Conservation (phyloP, 2,329 filamentous ascomycete genomes). For the Colletotrichum tropicicola region DNA sequence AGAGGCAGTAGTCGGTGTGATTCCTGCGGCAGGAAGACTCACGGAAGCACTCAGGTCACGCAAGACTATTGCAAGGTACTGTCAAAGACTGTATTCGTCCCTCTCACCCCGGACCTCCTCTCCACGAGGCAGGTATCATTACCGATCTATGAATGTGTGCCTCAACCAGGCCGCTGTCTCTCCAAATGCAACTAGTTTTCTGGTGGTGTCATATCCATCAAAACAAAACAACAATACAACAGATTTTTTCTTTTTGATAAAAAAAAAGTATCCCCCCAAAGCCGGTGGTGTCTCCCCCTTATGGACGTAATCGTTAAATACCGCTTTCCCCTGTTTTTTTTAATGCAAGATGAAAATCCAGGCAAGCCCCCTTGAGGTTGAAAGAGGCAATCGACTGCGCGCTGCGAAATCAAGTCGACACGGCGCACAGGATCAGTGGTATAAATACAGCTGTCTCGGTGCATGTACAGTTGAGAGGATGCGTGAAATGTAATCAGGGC, state of each 20-base stretch:
- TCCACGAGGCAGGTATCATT: not conserved
- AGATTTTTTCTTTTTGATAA: not conserved
- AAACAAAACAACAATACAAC: not conserved
- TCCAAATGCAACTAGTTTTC: not conserved
- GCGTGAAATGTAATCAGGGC: not conserved
- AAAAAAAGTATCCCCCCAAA: not conserved
- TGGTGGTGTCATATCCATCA: not conserved
- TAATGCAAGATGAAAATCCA: not conserved
- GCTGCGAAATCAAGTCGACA: not conserved
- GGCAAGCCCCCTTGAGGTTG: not conserved
- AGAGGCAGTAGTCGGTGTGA: too few relatives aligned
- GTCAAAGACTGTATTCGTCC: not conserved
- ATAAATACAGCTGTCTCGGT: conserved; percentile 20
- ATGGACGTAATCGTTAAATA: conserved; percentile 1
- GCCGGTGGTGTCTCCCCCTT: not conserved
- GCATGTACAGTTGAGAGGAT: not conserved
- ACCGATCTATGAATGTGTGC: not conserved
- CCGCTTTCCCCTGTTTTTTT: not conserved
- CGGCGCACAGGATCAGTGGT: conserved; percentile 9
- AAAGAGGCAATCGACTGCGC: not conserved
- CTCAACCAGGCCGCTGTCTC: not conserved
- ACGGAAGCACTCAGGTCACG: too few relatives aligned
- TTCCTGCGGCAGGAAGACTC: too few relatives aligned
- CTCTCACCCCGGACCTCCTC: not conserved
- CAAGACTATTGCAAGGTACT: too few relatives aligned